These are phyloP conservation scores for Tetrapisispora iriomotensis DNA, from an alignment of 805 yeast species.

Conservation along the genomic window DNA sequence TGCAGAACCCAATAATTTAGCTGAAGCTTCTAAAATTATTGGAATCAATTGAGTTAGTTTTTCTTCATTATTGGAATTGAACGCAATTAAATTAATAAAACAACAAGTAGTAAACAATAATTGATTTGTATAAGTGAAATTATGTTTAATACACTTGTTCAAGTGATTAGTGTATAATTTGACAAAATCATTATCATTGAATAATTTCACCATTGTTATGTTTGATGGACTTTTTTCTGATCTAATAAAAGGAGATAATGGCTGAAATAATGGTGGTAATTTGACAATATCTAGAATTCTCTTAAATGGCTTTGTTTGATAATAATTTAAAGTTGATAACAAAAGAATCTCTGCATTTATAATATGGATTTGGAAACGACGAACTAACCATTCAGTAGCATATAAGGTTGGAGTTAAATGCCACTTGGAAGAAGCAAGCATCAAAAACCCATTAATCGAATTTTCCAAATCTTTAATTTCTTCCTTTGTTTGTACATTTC, in stretches of 20 bases:
- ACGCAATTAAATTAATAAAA: constrained; percentile 54
- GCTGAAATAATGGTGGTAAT: constrained; percentile 71
- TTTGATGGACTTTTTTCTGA: constrained; percentile 55
- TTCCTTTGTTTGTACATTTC: constrained; percentile 73
- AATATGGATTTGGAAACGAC: constrained; percentile 79
- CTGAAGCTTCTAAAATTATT: constrained; percentile 46
- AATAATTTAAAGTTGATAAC: constrained; percentile 72
- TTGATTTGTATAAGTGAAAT: constrained; percentile 55
- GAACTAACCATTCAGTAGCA: constrained; percentile 89
- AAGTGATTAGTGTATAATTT: constrained; percentile 52
- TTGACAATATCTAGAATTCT: constrained; percentile 65
- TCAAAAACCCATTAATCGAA: constrained; percentile 65
- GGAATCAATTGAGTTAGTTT: constrained; percentile 46
- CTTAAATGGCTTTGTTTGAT: constrained; percentile 60
- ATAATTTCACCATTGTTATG: constrained; percentile 57
- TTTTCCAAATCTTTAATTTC: constrained; percentile 63
- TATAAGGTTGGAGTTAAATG: constrained; percentile 63
- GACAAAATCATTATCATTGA: constrained; percentile 60
- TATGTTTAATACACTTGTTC: constrained; percentile 36
- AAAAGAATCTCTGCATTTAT: constrained; percentile 67
- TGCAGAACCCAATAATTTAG: constrained; percentile 40
- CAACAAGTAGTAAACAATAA: constrained; percentile 71
- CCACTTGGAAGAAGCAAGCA: constrained; percentile 68
- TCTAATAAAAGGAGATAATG: constrained; percentile 61
- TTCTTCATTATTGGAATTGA: constrained; percentile 34